Percentiles rank a stretch among this genome's conserved stretches.
phyloP scores from a whole-genome alignment of 2,329 filamentous ascomycete species.

The Sarocladiaceae sp. region DNA sequence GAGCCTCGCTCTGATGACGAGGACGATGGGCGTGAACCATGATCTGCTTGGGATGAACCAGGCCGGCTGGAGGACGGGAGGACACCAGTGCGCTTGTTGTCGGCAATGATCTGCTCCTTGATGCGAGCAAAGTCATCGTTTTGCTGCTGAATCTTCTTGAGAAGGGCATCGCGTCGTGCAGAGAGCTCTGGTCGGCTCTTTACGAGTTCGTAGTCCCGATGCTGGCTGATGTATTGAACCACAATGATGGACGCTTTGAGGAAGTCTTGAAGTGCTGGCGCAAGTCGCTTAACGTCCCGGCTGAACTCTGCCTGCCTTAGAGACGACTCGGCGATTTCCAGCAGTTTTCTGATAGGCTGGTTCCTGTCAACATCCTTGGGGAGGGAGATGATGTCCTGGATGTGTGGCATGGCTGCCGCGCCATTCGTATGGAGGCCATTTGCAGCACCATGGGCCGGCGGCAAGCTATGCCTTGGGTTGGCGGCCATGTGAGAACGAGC shows the following conservation, averaged over 20 bases:
- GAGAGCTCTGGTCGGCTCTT: conserved; percentile 42
- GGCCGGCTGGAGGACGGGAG: conserved; percentile 28
- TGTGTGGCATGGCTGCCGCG: conserved; percentile 39
- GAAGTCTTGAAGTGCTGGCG: conserved; percentile 77
- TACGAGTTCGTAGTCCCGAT: conserved; percentile 66
- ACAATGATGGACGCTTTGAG: conserved; percentile 75
- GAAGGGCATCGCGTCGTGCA: conserved; percentile 42
- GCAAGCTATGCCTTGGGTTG: conserved; percentile 23
- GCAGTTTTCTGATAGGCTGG: conserved; percentile 45
- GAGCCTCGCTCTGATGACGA: conserved; percentile 6
- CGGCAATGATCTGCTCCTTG: conserved; percentile 53
- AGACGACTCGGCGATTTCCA: conserved; percentile 45
- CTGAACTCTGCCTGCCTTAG: conserved; percentile 55
- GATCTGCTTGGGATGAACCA: conserved; percentile 13
- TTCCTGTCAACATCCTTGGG: conserved; percentile 40
- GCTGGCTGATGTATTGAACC: conserved; percentile 67
- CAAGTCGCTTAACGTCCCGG: conserved; percentile 59
- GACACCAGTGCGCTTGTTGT: conserved; percentile 58
- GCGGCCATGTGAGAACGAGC: conserved; percentile 21
- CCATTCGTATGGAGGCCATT: conserved; percentile 13
- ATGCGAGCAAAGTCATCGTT: conserved; percentile 48
- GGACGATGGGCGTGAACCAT: conserved; percentile 12
- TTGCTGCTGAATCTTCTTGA: conserved; percentile 42
- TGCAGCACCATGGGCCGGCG: conserved; percentile 17
- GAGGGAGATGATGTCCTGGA: conserved; percentile 45